Evolutionary conservation across 768 basidiomycete genomes (phyloP).

Genomic region (Cystofilobasidium capitatum): DNA sequence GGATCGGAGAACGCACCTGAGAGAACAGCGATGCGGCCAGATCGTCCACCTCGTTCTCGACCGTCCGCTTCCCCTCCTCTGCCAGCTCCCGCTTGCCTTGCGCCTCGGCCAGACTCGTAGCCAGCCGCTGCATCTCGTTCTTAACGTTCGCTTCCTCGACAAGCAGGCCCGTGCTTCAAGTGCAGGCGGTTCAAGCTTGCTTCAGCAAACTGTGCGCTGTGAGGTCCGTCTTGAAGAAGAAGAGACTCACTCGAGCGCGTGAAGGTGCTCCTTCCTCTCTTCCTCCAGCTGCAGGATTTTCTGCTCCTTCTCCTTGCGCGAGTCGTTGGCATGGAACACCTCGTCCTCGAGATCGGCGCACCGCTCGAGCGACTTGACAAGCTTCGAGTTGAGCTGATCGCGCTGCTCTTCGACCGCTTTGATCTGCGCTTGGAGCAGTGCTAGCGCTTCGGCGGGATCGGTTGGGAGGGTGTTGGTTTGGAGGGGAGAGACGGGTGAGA

Average conservation of each 20-base stretch:
- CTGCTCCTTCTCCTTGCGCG: constrained; percentile 52
- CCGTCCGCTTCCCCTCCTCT: constrained; percentile 65
- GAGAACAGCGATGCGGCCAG: constrained; percentile 80
- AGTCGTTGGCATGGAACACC: constrained; percentile 46
- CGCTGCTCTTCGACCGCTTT: constrained; percentile 18
- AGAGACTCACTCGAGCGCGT: constrained; percentile 55
- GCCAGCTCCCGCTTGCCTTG: constrained; percentile 83
- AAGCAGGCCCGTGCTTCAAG: constrained; percentile 57
- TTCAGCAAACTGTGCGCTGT: neutral
- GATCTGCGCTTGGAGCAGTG: constrained; percentile 15
- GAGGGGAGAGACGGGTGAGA: neutral
- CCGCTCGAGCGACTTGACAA: constrained; percentile 82
- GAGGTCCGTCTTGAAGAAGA: neutral
- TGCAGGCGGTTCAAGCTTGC: too few species aligned
- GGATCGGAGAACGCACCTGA: constrained; percentile 33
- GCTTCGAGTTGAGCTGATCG: constrained; percentile 35
- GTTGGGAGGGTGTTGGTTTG: neutral
- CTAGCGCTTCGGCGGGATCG: neutral
- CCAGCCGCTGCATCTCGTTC: constrained; percentile 78
- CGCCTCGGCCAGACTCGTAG: constrained; percentile 92
- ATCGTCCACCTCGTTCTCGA: constrained; percentile 91
- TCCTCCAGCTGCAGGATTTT: constrained; percentile 70
- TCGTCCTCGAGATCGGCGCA: constrained; percentile 89
- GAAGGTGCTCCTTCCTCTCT: constrained; percentile 75
- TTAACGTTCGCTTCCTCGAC: constrained; percentile 85